Evolutionary conservation across 352 stramenopile genomes (phyloP).

Genomic region (Phytopythium litorale): DNA sequence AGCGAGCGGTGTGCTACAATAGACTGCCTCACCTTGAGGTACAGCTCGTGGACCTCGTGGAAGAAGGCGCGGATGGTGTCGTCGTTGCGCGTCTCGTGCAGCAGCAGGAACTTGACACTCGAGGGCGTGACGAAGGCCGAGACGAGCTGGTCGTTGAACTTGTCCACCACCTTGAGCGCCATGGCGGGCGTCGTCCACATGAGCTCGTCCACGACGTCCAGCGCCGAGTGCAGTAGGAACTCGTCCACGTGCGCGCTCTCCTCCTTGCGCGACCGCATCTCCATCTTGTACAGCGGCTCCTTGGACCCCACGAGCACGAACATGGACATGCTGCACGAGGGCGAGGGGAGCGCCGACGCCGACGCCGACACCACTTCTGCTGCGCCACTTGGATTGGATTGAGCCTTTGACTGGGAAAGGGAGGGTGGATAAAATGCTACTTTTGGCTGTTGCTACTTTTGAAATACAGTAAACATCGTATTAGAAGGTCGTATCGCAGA

Average conservation of each 20-base stretch:
- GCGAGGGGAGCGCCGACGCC: not conserved
- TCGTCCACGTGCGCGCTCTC: constrained; percentile 94
- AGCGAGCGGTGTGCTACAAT: no score
- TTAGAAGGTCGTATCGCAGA: no score
- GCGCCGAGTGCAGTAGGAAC: constrained; percentile 96
- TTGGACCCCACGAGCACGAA: constrained; percentile 85
- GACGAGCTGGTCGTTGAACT: constrained; percentile 97
- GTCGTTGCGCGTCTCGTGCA: constrained; percentile 94
- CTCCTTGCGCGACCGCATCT: constrained; percentile 76
- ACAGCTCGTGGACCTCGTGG: constrained; percentile 96
- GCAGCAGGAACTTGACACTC: constrained; percentile 95
- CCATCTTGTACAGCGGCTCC: constrained; percentile 86
- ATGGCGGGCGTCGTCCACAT: constrained; percentile 93
- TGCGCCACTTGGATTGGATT: no score
- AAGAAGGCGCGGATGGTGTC: constrained; percentile 97
- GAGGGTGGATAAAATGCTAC: no score
- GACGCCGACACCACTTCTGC: no score
- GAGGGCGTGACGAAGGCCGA: constrained; percentile 95
- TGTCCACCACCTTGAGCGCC: constrained; percentile 91
- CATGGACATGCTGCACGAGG: constrained; percentile 51
- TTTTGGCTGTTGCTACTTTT: no score
- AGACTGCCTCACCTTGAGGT: constrained; percentile 89
- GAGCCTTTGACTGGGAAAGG: no score
- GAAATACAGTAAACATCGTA: no score
- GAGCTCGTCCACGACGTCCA: constrained; percentile 96